Evolutionary conservation across 1,139 yeast genomes (phyloP), one percentile per base, ranked within the genome.

Genomic region (Kodamaea fungicola): DNA sequence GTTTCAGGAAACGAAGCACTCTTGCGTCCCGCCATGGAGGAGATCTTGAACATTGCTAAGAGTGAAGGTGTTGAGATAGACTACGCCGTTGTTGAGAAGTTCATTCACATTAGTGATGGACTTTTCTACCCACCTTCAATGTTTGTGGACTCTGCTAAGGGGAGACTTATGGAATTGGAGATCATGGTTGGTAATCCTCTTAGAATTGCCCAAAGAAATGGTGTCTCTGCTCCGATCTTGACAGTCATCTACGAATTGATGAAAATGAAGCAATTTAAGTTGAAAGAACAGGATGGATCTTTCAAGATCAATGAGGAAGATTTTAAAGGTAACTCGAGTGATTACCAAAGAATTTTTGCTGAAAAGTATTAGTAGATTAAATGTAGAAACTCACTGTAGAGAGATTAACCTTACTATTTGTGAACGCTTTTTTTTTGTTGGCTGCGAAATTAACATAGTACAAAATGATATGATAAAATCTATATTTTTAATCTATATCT

Each of bases 161-260:
- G 78, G 22, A 84, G 83, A 51, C 78, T 81, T 42, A 71, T 83
- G 53, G 95, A 86, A 57, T 60, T 80, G 33, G 89, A 83, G 52
- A 78, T 78, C 19, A 80, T 86, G 43, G 62, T 84, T 38, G 90
- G 92, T 2, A 83, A 80, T 52, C 88, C 92, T 0, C 59, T 86
- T 44, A 67, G 69, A 30, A 64, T 79, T 35, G 92, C 89, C 2
- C 55, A 64, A 33, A 65, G 64, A 39, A 71, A 78, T 42, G 68
- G 70, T 3, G 76, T 85, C n/a, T 54, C 61, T 0, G 68, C 83
- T 1, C 95, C 94, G 0, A 63, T 71, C 3, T 67, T 86, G 40
- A 59, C 66, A 4, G 64, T 77, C n/a, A 47, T 85, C 26, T 82
- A 82, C 56, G 61, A 71, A 35, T 62, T 84, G 39, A 62, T 84